Evolutionary conservation across 78 protist species (phyloP).

Genomic region (Diacronema lutheri): DNA sequence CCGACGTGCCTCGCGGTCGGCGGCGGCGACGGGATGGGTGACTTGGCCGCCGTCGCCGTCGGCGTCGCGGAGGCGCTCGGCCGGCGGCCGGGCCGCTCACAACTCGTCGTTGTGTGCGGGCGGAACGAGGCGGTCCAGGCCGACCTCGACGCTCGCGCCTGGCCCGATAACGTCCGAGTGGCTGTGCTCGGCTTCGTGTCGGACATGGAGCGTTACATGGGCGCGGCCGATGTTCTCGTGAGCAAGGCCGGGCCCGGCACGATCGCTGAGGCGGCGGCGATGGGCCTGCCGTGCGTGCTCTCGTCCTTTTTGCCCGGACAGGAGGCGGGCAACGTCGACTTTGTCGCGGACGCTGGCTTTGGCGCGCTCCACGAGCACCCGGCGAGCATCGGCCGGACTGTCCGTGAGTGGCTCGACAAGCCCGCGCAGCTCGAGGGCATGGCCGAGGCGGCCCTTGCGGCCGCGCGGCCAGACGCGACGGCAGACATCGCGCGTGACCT

Average conservation of each 20-base stretch:
- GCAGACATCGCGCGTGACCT: neutral
- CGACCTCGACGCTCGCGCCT: neutral
- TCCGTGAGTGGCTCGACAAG: neutral
- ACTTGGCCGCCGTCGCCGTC: neutral
- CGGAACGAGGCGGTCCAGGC: neutral
- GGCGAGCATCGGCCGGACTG: neutral
- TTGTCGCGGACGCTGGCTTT: neutral
- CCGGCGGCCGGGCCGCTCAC: neutral
- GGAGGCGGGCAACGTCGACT: slow-evolving; percentile 21
- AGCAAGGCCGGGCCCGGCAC: slow-evolving; percentile 25
- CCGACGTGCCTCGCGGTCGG: neutral
- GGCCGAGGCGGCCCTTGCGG: neutral
- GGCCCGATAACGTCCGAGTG: neutral
- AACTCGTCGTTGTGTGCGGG: slow-evolving; percentile 3
- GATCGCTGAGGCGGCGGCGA: neutral
- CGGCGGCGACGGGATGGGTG: slow-evolving; percentile 21
- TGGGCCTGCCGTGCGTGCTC: slow-evolving; percentile 5
- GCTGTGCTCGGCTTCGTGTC: neutral
- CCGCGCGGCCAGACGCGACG: neutral
- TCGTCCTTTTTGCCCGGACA: slow-evolving; percentile 4
- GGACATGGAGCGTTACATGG: neutral
- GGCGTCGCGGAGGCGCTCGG: neutral
- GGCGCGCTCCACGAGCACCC: neutral
- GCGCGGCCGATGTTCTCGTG: neutral
- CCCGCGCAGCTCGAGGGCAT: neutral